phyloP scores from a whole-genome alignment of 202 grass and related monocot species.

The Setaria italica region DNA sequence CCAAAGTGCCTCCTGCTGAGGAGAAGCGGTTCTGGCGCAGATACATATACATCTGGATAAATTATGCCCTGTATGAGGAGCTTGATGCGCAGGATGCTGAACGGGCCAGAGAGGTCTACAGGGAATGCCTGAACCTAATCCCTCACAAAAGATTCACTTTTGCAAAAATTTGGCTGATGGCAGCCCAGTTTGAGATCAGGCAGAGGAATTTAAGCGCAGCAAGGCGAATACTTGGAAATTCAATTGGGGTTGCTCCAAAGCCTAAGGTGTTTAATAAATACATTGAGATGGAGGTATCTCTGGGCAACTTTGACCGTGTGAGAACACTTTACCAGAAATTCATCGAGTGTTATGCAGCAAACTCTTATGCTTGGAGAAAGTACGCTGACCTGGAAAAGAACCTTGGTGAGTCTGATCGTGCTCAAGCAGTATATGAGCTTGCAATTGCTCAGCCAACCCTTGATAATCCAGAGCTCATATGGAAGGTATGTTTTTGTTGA shows the following conservation, averaged over 20 bases:
- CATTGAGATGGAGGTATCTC: conserved; percentile 83
- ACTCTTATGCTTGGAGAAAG: conserved; percentile 90
- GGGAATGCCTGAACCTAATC: conserved; percentile 70
- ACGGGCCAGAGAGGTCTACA: conserved; percentile 71
- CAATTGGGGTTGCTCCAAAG: conserved; percentile 81
- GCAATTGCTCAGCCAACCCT: conserved; percentile 83
- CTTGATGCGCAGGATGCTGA: conserved; percentile 74
- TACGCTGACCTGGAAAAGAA: conserved; percentile 84
- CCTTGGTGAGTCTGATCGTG: conserved; percentile 80
- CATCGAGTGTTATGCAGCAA: conserved; percentile 77
- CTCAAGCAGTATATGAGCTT: conserved; percentile 86
- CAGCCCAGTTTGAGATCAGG: conserved; percentile 80
- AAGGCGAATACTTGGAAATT: conserved; percentile 75
- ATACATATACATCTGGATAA: conserved; percentile 89
- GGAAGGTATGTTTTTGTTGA: conserved; percentile 66
- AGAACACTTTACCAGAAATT: conserved; percentile 87
- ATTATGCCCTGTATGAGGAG: conserved; percentile 87
- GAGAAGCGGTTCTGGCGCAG: conserved; percentile 88
- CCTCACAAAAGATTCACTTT: conserved; percentile 88
- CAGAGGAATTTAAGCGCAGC: conserved; percentile 69
- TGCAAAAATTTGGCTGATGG: conserved; percentile 83
- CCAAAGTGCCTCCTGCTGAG: conserved; percentile 80
- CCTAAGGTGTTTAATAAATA: conserved; percentile 92
- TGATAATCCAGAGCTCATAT: conserved; percentile 83
- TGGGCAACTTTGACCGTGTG: conserved; percentile 73